Conservation (phyloP, 2,329 filamentous ascomycete genomes). For the Pseudopyrenochaeta lycopersici region DNA sequence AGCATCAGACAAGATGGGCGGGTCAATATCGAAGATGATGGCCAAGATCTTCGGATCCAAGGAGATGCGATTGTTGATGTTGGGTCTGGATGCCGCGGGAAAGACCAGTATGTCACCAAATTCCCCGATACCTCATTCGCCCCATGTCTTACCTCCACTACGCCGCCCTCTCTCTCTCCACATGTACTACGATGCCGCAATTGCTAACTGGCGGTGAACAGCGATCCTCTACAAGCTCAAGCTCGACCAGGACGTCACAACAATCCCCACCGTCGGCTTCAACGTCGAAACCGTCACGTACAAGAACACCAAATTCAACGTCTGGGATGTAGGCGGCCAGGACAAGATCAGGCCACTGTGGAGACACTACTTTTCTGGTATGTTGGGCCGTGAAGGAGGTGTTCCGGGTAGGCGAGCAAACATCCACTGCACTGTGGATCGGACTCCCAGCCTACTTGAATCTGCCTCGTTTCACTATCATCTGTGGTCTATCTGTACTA, state of each 20-base stretch:
- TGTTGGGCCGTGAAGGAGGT: constrained; percentile 34
- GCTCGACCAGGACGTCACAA: constrained; percentile 98
- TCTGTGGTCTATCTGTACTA: constrained; percentile 3
- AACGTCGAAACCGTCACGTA: constrained; percentile 99
- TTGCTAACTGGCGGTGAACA: constrained; percentile 35
- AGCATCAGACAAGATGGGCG: constrained; percentile 77
- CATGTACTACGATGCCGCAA: neutral
- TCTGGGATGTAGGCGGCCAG: constrained; percentile 99
- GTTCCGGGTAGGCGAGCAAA: constrained; percentile 43
- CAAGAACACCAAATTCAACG: constrained; percentile 99
- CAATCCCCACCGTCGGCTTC: constrained; percentile 99
- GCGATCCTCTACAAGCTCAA: constrained; percentile 99
- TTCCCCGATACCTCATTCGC: no score
- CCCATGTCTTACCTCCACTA: no score
- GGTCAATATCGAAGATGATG: constrained; percentile 92
- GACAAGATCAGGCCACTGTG: constrained; percentile 99
- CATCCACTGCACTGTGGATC: constrained; percentile 21
- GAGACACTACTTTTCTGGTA: constrained; percentile 98
- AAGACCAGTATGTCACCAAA: constrained; percentile 75
- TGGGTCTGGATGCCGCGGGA: constrained; percentile 95
- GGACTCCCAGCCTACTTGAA: constrained; percentile 10
- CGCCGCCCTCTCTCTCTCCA: neutral
- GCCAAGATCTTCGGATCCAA: constrained; percentile 99
- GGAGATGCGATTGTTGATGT: constrained; percentile 98
- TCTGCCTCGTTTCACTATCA: neutral